Conservation (phyloP, 495 filamentous ascomycete genomes). For the Aspergillus kassunensis region DNA sequence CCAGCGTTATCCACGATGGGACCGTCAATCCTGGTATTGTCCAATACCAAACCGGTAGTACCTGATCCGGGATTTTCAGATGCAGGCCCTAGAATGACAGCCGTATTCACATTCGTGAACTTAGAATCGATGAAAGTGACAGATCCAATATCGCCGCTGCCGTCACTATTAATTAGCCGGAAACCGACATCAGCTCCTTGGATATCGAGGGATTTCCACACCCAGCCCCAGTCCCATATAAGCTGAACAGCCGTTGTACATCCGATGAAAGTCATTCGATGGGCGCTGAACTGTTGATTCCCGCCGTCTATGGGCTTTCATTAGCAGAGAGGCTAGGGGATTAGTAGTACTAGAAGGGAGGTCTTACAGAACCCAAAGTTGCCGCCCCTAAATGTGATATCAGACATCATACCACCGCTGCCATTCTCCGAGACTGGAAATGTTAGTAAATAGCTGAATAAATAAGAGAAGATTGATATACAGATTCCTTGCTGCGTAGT, state of each 20-base stretch:
- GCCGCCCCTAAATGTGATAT: slow-evolving; percentile 7
- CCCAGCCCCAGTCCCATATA: slow-evolving; percentile 15
- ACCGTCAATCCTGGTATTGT: slow-evolving; percentile 2
- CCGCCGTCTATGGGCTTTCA: neutral
- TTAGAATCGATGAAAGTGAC: slow-evolving; percentile 5
- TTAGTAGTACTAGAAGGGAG: too few relatives aligned
- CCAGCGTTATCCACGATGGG: slow-evolving; percentile 1
- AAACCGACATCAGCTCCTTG: slow-evolving; percentile 4
- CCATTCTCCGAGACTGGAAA: slow-evolving; percentile 7
- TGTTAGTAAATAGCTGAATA: neutral
- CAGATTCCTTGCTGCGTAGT: slow-evolving; percentile 5
- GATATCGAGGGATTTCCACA: slow-evolving; percentile 7
- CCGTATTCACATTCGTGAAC: slow-evolving; percentile 1
- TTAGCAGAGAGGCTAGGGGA: neutral
- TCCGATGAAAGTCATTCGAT: slow-evolving; percentile 8
- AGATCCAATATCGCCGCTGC: slow-evolving; percentile 1
- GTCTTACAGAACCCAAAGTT: slow-evolving; percentile 8
- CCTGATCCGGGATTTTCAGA: slow-evolving; percentile 1
- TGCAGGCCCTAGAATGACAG: slow-evolving; percentile 1
- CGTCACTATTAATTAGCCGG: slow-evolving; percentile 2
- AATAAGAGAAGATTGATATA: neutral
- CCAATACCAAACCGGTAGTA: slow-evolving; percentile 3
- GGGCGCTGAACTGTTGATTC: slow-evolving; percentile 8
- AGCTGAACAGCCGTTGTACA: slow-evolving; percentile 8
- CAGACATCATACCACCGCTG: slow-evolving; percentile 12